These are phyloP conservation scores for Diplosphaera chodatii DNA, from an alignment of 139 green algal species.

Conservation along the genomic window DNA sequence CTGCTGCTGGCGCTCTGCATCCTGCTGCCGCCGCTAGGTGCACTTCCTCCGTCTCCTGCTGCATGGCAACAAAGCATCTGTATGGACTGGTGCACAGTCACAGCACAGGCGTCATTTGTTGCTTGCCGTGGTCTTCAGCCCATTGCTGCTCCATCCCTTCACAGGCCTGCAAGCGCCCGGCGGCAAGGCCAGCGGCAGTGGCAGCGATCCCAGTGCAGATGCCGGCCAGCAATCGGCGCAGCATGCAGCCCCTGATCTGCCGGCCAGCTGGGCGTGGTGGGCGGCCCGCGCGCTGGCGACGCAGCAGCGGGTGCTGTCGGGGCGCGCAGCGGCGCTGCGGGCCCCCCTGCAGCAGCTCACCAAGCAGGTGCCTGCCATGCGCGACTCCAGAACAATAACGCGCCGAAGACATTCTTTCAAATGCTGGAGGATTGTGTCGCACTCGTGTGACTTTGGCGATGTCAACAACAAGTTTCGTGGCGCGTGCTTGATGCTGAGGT, in stretches of 20 bases:
- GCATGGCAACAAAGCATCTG: background rate
- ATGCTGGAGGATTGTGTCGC: too few relatives aligned
- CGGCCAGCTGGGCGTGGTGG: constrained; percentile 59
- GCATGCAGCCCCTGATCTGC: background rate
- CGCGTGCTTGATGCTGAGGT: background rate
- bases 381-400: too few relatives aligned
- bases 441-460: too few relatives aligned
- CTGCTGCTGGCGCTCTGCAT: constrained; percentile 56
- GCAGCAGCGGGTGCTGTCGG: constrained; percentile 58
- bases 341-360: constrained; percentile 20
- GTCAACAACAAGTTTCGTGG: too few relatives aligned
- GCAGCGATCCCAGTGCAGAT: background rate
- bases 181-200: background rate
- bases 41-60: background rate
- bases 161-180: background rate
- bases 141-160: background rate
- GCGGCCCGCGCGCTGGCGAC: constrained; percentile 30
- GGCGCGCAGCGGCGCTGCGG: constrained; percentile 38
- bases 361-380: background rate
- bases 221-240: background rate
- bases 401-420: too few relatives aligned
- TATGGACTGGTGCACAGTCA: background rate
- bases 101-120: constrained; percentile 7
- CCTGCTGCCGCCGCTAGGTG: constrained; percentile 38
- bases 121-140: background rate